Conservation (phyloP, 768 basidiomycete genomes). For the Xerocomellus intermedius region DNA sequence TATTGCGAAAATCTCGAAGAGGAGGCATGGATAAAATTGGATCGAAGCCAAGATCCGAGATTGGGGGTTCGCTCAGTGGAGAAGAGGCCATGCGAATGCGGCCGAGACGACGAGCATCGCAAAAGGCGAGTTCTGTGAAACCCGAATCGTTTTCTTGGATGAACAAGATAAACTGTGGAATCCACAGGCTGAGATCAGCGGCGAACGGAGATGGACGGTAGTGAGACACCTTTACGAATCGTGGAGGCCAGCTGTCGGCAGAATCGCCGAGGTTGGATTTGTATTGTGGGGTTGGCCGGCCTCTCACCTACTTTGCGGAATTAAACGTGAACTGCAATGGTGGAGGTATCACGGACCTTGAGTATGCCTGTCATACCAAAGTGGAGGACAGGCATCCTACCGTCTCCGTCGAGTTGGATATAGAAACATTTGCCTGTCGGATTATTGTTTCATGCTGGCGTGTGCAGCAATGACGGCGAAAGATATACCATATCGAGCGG, state of each 20-base stretch:
- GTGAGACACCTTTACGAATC: slow-evolving; percentile 55
- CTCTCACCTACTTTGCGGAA: slow-evolving; percentile 40
- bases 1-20: slow-evolving; percentile 46
- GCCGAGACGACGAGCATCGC: slow-evolving; percentile 69
- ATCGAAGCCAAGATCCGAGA: slow-evolving; percentile 73
- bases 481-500: slow-evolving; percentile 51
- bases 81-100: slow-evolving; percentile 61
- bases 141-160: slow-evolving; percentile 39
- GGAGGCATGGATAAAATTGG: slow-evolving; percentile 69
- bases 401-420: slow-evolving; percentile 58
- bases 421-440: slow-evolving; percentile 63
- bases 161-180: slow-evolving; percentile 59
- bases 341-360: slow-evolving; percentile 40
- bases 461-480: not conserved
- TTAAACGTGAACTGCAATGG: not conserved
- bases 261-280: slow-evolving; percentile 41
- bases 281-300: slow-evolving; percentile 48
- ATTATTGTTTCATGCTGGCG: not conserved
- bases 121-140: slow-evolving; percentile 59
- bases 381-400: slow-evolving; percentile 67
- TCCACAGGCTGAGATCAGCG: not conserved
- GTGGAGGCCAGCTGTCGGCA: slow-evolving; percentile 59
- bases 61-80: slow-evolving; percentile 64
- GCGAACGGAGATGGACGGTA: not conserved
- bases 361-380: slow-evolving; percentile 90